Conservation (phyloP, 2,329 filamentous ascomycete species). For the Aspergillus sp. region DNA sequence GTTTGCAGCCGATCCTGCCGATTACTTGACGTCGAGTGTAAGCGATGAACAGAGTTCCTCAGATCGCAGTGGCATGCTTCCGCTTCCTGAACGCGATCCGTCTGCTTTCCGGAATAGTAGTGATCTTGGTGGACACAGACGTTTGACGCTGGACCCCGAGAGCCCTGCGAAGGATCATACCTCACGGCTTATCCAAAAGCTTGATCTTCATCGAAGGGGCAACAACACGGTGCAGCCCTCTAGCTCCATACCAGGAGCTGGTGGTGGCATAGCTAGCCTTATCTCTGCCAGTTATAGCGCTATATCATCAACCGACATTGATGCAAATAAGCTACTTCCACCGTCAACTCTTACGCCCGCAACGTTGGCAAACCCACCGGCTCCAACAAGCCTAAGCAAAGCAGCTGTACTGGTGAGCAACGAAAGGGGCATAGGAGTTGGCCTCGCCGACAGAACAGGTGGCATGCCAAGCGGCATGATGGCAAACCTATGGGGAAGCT, state of each 20-base stretch:
- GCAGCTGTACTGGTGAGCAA: slow-evolving; percentile 78
- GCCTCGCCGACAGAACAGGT: slow-evolving; percentile 61
- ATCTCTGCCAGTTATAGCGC: slow-evolving; percentile 82
- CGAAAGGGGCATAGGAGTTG: slow-evolving; percentile 67
- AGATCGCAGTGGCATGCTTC: slow-evolving; percentile 66
- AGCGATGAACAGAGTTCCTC: slow-evolving; percentile 55
- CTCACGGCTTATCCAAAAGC: slow-evolving; percentile 85
- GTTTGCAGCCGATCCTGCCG: slow-evolving; percentile 77
- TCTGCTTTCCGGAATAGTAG: slow-evolving; percentile 66
- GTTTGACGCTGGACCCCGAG: slow-evolving; percentile 58
- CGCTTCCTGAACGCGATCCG: slow-evolving; percentile 63
- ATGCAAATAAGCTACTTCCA: slow-evolving; percentile 39
- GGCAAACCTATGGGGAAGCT: slow-evolving; percentile 92
- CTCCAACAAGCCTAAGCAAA: slow-evolving; percentile 82
- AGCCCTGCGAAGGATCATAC: slow-evolving; percentile 72
- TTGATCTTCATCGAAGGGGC: slow-evolving; percentile 83
- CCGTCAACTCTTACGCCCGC: slow-evolving; percentile 72
- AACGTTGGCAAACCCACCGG: slow-evolving; percentile 79
- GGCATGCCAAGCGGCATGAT: slow-evolving; percentile 80
- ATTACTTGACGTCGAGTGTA: slow-evolving; percentile 59
- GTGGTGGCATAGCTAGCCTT: slow-evolving; percentile 75
- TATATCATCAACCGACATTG: slow-evolving; percentile 46
- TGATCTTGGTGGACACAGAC: slow-evolving; percentile 59
- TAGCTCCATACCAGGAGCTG: slow-evolving; percentile 43
- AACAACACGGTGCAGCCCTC: slow-evolving; percentile 55